phyloP scores from a whole-genome alignment of 2,329 filamentous ascomycete genomes.

The Colletotrichum chrysophilum region DNA sequence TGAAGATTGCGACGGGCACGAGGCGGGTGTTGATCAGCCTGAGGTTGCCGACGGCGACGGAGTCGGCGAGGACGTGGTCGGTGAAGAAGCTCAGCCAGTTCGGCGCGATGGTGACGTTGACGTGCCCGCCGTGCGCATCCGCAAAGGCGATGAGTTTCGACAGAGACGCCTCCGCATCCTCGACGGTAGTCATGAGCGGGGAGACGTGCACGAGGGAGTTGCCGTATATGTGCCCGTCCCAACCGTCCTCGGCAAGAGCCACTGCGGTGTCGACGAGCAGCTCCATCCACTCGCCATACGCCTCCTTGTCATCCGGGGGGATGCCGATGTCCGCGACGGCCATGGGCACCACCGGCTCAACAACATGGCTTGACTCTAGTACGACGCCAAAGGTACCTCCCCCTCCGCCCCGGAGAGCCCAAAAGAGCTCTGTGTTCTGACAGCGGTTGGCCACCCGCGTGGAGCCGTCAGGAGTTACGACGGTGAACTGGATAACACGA shows the following conservation, averaged over 20 bases:
- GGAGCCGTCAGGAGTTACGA: background rate
- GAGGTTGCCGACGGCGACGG: background rate
- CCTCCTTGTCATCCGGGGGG: accelerated
- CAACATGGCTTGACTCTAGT: background rate
- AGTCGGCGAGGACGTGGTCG: background rate
- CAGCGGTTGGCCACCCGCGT: background rate
- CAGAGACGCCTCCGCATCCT: background rate
- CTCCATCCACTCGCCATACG: accelerated
- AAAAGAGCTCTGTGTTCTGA: background rate
- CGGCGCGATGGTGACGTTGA: background rate
- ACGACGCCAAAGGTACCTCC: background rate
- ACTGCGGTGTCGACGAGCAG: accelerated
- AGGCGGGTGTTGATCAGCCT: background rate
- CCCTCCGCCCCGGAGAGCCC: background rate
- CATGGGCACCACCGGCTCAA: background rate
- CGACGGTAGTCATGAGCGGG: accelerated
- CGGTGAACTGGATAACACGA: background rate
- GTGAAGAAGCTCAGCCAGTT: background rate
- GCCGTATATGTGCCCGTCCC: background rate
- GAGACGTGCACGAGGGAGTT: background rate
- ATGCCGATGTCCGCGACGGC: background rate
- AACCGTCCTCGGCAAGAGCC: background rate
- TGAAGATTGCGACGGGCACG: background rate
- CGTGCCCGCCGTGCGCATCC: background rate
- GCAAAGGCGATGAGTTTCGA: background rate